Evolutionary conservation across 345 rosid genomes (phyloP).

Genomic region (Citrus glauca): DNA sequence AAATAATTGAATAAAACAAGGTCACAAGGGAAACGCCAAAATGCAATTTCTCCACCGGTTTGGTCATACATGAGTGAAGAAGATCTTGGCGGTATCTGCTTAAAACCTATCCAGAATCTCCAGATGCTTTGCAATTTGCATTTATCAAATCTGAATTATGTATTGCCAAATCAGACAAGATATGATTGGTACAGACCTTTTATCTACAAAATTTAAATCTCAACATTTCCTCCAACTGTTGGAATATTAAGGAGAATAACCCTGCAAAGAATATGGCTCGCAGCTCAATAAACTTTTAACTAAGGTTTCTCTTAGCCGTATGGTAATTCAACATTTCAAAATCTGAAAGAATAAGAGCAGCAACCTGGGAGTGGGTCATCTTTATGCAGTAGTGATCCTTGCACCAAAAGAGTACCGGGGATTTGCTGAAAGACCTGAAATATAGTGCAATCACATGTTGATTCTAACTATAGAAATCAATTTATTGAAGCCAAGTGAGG

Average conservation of each 20-base stretch:
- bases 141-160: background rate
- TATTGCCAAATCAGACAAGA: background rate
- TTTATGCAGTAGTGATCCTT: constrained; percentile 61
- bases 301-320: background rate
- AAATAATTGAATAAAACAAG: background rate
- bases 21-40: background rate
- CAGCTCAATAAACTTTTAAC: background rate
- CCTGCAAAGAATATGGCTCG: constrained; percentile 37
- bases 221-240: constrained; percentile 48
- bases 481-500: constrained; percentile 3
- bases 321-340: background rate
- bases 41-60: background rate
- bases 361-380: constrained; percentile 56
- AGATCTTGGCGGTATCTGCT: background rate
- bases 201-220: constrained; percentile 43
- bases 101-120: background rate
- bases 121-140: background rate
- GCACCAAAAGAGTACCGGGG: constrained; percentile 78
- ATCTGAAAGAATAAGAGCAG: background rate
- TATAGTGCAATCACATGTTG: constrained; percentile 1
- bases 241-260: constrained; percentile 48
- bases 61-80: background rate
- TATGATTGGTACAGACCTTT: constrained; percentile 8
- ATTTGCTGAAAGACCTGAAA: constrained; percentile 76
- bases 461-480: background rate